Evolutionary conservation across 1,139 yeast genomes (phyloP).

Genomic region (Spathaspora sp.): DNA sequence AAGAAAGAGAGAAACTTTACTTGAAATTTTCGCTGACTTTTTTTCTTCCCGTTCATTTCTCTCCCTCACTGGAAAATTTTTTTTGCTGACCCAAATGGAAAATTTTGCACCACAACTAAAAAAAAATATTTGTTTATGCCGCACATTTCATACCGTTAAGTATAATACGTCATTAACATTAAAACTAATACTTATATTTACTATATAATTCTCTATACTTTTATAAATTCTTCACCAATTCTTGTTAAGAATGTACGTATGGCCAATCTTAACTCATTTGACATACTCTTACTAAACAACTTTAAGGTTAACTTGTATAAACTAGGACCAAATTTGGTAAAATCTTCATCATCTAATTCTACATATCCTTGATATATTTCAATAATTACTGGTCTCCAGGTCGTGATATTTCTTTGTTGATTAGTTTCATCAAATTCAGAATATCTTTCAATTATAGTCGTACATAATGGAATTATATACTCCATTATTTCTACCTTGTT

Average conservation of each 20-base stretch:
- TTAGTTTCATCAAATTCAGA: slow-evolving; percentile 69
- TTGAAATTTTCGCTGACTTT: slow-evolving; percentile 10
- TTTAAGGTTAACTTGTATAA: slow-evolving; percentile 69
- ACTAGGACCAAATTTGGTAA: slow-evolving; percentile 57
- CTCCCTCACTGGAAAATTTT: slow-evolving; percentile 2
- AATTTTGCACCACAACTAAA: neutral
- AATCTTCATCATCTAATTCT: slow-evolving; percentile 76
- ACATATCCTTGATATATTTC: slow-evolving; percentile 82
- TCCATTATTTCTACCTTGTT: slow-evolving; percentile 45
- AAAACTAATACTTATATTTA: too few relatives aligned
- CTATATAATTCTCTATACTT: too few relatives aligned
- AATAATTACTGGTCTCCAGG: slow-evolving; percentile 91
- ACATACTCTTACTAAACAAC: slow-evolving; percentile 66
- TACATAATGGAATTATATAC: slow-evolving; percentile 70
- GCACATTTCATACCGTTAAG: neutral
- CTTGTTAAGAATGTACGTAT: slow-evolving; percentile 65
- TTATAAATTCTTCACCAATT: slow-evolving; percentile 51
- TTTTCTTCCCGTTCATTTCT: neutral
- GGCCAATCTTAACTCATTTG: slow-evolving; percentile 67
- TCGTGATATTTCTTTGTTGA: slow-evolving; percentile 75
- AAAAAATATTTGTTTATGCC: neutral
- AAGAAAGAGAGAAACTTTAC: slow-evolving; percentile 5
- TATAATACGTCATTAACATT: neutral
- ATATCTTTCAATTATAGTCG: slow-evolving; percentile 66
- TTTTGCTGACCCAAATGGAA: slow-evolving; percentile 2